Evolutionary conservation across 1,139 yeast genomes (phyloP).

Genomic region (Protomyces lactucae-debilis): DNA sequence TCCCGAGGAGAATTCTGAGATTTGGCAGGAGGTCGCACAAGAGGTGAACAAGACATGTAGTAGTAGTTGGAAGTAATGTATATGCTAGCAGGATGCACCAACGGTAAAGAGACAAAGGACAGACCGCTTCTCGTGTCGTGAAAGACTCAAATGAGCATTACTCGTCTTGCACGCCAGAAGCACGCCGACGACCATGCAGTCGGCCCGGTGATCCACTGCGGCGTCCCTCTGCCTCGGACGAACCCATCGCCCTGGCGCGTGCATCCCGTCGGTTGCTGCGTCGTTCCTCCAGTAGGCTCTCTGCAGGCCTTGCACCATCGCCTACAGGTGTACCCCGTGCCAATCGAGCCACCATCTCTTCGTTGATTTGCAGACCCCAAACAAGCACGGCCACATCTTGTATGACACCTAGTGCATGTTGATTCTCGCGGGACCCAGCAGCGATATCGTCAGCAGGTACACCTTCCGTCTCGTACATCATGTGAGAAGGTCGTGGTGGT

Average conservation of each 20-base stretch:
- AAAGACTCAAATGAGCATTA: neutral
- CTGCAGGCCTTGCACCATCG: neutral
- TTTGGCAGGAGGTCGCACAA: neutral
- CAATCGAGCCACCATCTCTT: slow-evolving; percentile 9
- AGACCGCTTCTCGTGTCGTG: neutral
- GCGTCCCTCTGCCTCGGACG: neutral
- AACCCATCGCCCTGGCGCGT: neutral
- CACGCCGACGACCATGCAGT: neutral
- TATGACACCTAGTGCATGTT: neutral
- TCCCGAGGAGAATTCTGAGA: neutral
- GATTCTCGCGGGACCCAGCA: neutral
- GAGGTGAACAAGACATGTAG: neutral
- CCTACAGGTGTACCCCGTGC: slow-evolving; percentile 20
- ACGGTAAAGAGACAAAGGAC: too few relatives aligned
- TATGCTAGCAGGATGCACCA: neutral
- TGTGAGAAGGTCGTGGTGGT: slow-evolving; percentile 7
- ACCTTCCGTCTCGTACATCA: slow-evolving; percentile 2
- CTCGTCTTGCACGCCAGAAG: neutral
- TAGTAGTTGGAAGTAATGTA: neutral
- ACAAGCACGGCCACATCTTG: slow-evolving; percentile 20
- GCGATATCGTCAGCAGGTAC: neutral
- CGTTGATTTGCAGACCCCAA: slow-evolving; percentile 17
- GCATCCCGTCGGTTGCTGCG: neutral
- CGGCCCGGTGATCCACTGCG: neutral
- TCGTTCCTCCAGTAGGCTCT: neutral